These are phyloP conservation scores for Neurospora sp. DNA, from an alignment of 495 filamentous ascomycete genomes.

Conservation along the genomic window DNA sequence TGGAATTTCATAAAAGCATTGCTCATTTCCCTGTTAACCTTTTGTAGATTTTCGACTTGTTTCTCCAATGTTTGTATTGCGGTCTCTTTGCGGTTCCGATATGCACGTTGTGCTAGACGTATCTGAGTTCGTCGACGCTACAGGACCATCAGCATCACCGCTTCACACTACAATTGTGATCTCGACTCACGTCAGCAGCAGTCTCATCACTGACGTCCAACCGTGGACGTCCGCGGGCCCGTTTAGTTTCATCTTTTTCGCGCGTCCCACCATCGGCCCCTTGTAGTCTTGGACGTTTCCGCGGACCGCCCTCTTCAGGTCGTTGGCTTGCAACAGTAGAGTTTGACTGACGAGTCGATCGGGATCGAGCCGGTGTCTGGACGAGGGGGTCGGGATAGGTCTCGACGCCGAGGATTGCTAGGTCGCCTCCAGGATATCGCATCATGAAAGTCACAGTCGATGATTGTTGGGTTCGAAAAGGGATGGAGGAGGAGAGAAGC, in stretches of 20 bases:
- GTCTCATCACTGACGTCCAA: conserved; percentile 61
- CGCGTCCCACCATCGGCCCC: conserved; percentile 4
- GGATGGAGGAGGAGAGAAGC: not conserved
- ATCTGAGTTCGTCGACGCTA: conserved; percentile 83
- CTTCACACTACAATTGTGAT: conserved; percentile 2
- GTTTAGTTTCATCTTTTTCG: conserved; percentile 37
- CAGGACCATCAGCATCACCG: conserved; percentile 9
- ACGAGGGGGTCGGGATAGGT: conserved; percentile 25
- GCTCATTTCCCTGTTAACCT: conserved; percentile 63
- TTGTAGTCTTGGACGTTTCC: conserved; percentile 17
- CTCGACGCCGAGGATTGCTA: conserved; percentile 41
- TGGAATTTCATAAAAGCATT: conserved; percentile 61
- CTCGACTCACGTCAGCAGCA: conserved; percentile 38
- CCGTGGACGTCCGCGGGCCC: conserved; percentile 55
- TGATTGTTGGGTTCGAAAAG: not conserved
- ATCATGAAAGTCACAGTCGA: conserved; percentile 10
- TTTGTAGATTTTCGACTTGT: conserved; percentile 54
- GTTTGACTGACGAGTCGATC: not conserved
- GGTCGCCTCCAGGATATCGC: conserved; percentile 25
- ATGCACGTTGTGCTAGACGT: conserved; percentile 74
- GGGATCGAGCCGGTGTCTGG: conserved; percentile 1
- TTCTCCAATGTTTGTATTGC: conserved; percentile 64
- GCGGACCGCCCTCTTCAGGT: conserved; percentile 15
- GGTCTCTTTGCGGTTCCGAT: conserved; percentile 74
- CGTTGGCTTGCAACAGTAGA: not conserved